Conservation (phyloP, 2,329 filamentous ascomycete genomes). For the Hypoxylon sp. region DNA sequence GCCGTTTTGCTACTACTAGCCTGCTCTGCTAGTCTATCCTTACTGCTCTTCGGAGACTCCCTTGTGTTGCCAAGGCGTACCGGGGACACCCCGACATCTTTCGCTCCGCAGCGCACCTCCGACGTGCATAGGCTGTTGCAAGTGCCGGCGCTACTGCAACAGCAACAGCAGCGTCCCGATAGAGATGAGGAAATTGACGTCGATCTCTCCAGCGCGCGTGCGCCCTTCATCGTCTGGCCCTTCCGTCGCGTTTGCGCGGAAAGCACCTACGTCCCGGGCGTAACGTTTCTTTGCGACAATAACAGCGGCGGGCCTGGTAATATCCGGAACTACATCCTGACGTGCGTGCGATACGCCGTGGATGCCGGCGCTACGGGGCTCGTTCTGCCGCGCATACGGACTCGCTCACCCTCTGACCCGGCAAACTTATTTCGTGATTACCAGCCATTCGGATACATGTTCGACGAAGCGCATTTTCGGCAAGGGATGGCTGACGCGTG, state of each 20-base stretch:
- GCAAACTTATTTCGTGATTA: constrained; percentile 54
- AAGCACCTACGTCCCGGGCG: constrained; percentile 53
- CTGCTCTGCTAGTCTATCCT: constrained; percentile 10
- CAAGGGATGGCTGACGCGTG: constrained; percentile 53
- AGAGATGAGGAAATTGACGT: background rate
- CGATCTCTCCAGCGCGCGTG: constrained; percentile 55
- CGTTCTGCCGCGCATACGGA: constrained; percentile 58
- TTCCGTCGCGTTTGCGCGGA: constrained; percentile 59
- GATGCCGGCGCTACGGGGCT: constrained; percentile 60
- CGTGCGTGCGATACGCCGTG: constrained; percentile 62
- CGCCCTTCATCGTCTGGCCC: constrained; percentile 60
- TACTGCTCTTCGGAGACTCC: constrained; percentile 17
- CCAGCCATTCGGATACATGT: constrained; percentile 59
- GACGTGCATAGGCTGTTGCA: background rate
- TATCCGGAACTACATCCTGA: constrained; percentile 63
- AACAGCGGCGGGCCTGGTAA: constrained; percentile 65
- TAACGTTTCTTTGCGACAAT: constrained; percentile 62
- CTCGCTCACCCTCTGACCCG: constrained; percentile 54
- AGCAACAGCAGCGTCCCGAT: constrained; percentile 1
- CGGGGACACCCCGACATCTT: background rate
- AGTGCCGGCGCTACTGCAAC: background rate
- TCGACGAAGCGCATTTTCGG: constrained; percentile 59
- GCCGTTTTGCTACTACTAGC: constrained; percentile 3
- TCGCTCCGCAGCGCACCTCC: constrained; percentile 3
- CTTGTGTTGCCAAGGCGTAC: constrained; percentile 7